Conservation (phyloP, 2,329 filamentous ascomycete species). For the Fusarium piperis region DNA sequence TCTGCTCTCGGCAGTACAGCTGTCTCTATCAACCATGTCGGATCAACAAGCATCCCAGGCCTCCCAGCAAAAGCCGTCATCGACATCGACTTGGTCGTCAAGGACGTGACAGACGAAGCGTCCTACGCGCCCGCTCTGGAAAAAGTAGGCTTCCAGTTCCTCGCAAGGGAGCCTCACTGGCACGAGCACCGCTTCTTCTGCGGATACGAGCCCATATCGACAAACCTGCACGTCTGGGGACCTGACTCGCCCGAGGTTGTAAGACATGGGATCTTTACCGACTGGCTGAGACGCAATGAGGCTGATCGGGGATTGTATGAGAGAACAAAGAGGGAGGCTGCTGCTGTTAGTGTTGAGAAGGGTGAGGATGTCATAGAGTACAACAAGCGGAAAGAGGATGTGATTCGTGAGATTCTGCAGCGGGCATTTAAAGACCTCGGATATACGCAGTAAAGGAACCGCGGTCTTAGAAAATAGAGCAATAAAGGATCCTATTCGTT, state of each 20-base stretch:
- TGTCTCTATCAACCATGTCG: constrained; percentile 56
- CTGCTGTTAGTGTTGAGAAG: constrained; percentile 38
- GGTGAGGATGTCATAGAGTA: constrained; percentile 50
- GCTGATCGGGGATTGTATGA: constrained; percentile 53
- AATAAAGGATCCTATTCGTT: not conserved
- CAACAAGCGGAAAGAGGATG: constrained; percentile 52
- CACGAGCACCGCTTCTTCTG: constrained; percentile 59
- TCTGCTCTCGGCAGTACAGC: constrained; percentile 48
- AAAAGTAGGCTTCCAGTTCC: constrained; percentile 55
- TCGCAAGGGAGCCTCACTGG: constrained; percentile 57
- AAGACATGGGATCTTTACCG: constrained; percentile 56
- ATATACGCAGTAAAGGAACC: constrained; percentile 8
- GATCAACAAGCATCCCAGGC: constrained; percentile 60
- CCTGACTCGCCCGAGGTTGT: constrained; percentile 53
- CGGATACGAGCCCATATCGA: constrained; percentile 46
- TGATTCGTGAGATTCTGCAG: constrained; percentile 51
- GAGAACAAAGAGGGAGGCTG: constrained; percentile 50
- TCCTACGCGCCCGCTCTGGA: constrained; percentile 56
- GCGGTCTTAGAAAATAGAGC: not conserved
- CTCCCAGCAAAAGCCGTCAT: constrained; percentile 63
- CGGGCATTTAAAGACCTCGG: constrained; percentile 41
- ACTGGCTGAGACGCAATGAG: constrained; percentile 53
- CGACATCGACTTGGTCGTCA: constrained; percentile 61
- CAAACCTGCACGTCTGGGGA: constrained; percentile 61
- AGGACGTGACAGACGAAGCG: constrained; percentile 51